A percentile compares a stretch with the other conserved stretches of the same genome.
phyloP scores from a whole-genome alignment of 1,139 yeast genomes.

The Geotrichum bryndzae region DNA sequence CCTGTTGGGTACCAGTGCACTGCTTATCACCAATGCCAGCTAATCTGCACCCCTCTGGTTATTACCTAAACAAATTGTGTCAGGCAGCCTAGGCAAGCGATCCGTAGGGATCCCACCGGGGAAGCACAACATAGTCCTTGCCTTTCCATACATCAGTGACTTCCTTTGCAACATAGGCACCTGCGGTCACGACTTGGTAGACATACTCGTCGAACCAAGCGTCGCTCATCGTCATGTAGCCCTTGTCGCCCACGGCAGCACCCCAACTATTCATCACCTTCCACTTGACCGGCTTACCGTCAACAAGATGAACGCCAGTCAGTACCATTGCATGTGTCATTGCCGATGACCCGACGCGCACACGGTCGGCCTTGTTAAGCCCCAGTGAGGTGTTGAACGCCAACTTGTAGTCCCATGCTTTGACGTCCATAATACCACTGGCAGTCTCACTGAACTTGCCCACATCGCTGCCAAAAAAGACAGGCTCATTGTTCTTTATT shows the following conservation, averaged over 20 bases:
- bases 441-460: constrained; percentile 48
- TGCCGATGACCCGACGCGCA: constrained; percentile 50
- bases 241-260: constrained; percentile 51
- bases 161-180: constrained; percentile 43
- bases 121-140: constrained; percentile 49
- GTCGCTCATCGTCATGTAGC: constrained; percentile 59
- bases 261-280: constrained; percentile 72
- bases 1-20: too few relatives aligned
- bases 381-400: constrained; percentile 50
- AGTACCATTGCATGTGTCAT: constrained; percentile 70
- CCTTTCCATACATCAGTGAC: constrained; percentile 46
- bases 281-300: constrained; percentile 56
- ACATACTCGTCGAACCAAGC: constrained; percentile 64
- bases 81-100: constrained; percentile 45
- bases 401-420: constrained; percentile 50
- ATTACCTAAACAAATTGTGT: neutral
- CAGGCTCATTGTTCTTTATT: constrained; percentile 57
- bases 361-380: constrained; percentile 48
- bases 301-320: constrained; percentile 53
- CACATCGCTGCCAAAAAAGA: constrained; percentile 66
- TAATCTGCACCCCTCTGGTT: too few relatives aligned
- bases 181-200: constrained; percentile 54
- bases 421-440: constrained; percentile 51
- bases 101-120: constrained; percentile 65
- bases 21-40: too few relatives aligned